Evolutionary conservation across 495 filamentous ascomycete genomes (phyloP).

Genomic region (Daldinia grandis): DNA sequence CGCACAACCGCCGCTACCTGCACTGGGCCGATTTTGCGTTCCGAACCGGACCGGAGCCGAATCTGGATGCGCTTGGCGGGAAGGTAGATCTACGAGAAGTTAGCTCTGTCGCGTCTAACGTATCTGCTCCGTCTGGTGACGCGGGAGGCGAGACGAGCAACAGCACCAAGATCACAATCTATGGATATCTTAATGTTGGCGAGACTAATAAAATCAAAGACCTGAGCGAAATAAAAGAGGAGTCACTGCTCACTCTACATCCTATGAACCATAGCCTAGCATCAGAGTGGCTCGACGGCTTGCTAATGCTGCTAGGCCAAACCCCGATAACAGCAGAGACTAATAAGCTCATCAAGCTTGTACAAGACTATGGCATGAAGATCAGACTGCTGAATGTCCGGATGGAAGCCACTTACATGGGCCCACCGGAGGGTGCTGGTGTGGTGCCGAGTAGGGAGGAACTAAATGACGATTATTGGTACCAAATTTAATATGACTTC

Average conservation of each 20-base stretch:
- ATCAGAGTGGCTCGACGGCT: slow-evolving; percentile 95
- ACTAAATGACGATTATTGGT: slow-evolving; percentile 75
- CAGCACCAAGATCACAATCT: slow-evolving; percentile 90
- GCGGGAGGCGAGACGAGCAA: slow-evolving; percentile 55
- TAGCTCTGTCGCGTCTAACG: slow-evolving; percentile 92
- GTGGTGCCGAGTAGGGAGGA: slow-evolving; percentile 68
- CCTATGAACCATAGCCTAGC: slow-evolving; percentile 83
- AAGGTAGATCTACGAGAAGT: slow-evolving; percentile 91
- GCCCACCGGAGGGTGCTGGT: slow-evolving; percentile 58
- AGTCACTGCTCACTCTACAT: slow-evolving; percentile 79
- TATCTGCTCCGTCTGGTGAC: slow-evolving; percentile 70
- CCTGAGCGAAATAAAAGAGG: slow-evolving; percentile 53
- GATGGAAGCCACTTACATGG: slow-evolving; percentile 75
- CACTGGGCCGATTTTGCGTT: slow-evolving; percentile 90
- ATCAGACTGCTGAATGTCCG: slow-evolving; percentile 92
- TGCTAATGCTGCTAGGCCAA: slow-evolving; percentile 94
- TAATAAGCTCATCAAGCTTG: slow-evolving; percentile 81
- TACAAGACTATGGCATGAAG: slow-evolving; percentile 90
- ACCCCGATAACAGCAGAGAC: slow-evolving; percentile 97
- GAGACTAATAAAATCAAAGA: slow-evolving; percentile 46
- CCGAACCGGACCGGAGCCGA: slow-evolving; percentile 69
- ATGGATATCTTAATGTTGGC: slow-evolving; percentile 66
- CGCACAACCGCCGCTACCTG: slow-evolving; percentile 88
- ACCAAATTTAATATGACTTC: slow-evolving; percentile 59
- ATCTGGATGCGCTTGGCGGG: slow-evolving; percentile 75